phyloP scores from a whole-genome alignment of 2,329 filamentous ascomycete genomes.

The Apiospora kogelbergensis region DNA sequence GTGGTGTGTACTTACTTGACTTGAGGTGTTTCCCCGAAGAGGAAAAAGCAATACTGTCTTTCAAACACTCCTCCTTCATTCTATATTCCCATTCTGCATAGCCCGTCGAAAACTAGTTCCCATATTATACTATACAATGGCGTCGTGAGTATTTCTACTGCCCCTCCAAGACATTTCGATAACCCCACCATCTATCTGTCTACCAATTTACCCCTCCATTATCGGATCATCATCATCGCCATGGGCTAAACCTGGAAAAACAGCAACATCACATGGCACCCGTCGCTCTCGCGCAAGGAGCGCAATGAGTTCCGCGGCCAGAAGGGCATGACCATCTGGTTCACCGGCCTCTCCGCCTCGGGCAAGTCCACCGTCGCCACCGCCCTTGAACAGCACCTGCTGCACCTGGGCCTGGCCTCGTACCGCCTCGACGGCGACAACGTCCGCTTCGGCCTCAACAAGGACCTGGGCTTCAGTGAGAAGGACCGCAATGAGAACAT shows the following conservation, averaged over 20 bases:
- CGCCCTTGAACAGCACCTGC: conserved; percentile 93
- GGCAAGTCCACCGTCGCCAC: conserved; percentile 98
- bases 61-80: neutral
- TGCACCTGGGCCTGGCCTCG: conserved; percentile 77
- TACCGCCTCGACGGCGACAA: conserved; percentile 99
- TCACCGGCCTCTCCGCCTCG: conserved; percentile 92
- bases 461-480: conserved; percentile 93
- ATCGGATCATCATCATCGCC: neutral
- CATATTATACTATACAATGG: neutral
- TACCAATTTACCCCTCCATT: neutral
- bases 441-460: conserved; percentile 96
- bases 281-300: conserved; percentile 75
- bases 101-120: neutral
- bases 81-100: neutral
- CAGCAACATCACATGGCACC: conserved; percentile 91
- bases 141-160: conserved; percentile 6
- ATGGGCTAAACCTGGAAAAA: neutral
- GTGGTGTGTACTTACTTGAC: neutral
- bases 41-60: neutral
- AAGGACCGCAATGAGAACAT: conserved; percentile 97
- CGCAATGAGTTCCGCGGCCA: conserved; percentile 76
- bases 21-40: neutral
- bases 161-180: neutral
- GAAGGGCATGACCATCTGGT: conserved; percentile 92
- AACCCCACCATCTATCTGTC: neutral